phyloP scores from a whole-genome alignment of 106 monocot species.

The Chionographis japonica region DNA sequence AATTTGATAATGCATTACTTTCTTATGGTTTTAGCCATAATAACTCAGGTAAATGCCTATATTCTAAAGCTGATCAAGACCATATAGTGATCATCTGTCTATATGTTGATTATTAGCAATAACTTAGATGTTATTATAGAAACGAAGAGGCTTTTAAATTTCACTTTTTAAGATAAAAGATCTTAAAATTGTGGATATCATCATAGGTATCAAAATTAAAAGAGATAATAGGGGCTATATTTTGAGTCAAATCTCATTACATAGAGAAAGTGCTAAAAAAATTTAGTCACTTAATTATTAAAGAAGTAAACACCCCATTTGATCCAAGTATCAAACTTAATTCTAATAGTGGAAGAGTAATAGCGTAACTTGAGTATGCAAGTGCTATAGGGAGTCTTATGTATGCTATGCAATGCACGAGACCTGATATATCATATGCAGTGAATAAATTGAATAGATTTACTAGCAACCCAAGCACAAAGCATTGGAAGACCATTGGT shows the following conservation, averaged over 20 bases:
- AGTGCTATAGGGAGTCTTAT: slow-evolving; percentile 1
- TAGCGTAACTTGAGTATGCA: background rate
- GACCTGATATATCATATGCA: slow-evolving; percentile 3
- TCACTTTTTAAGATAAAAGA: background rate
- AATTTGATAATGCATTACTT: background rate
- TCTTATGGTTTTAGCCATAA: background rate
- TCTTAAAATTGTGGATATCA: background rate
- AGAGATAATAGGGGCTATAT: too few species aligned
- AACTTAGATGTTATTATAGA: background rate
- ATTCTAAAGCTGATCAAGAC: too few species aligned
- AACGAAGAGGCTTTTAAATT: background rate
- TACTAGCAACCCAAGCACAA: too few species aligned
- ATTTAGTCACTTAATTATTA: too few species aligned
- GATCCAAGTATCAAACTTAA: too few species aligned
- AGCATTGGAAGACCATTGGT: background rate
- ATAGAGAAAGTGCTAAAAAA: too few species aligned
- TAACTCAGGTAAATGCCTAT: background rate
- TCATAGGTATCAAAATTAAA: too few species aligned
- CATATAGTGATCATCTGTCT: background rate
- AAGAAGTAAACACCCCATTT: too few species aligned
- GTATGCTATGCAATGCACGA: background rate
- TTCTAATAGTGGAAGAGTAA: too few species aligned
- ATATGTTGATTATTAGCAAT: slow-evolving; percentile 2
- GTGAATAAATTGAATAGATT: background rate
- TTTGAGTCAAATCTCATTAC: too few species aligned